Evolutionary conservation across 768 basidiomycete genomes (phyloP), one percentile per base, ranked within the genome.

Genomic region (Kwoniella sp.): DNA sequence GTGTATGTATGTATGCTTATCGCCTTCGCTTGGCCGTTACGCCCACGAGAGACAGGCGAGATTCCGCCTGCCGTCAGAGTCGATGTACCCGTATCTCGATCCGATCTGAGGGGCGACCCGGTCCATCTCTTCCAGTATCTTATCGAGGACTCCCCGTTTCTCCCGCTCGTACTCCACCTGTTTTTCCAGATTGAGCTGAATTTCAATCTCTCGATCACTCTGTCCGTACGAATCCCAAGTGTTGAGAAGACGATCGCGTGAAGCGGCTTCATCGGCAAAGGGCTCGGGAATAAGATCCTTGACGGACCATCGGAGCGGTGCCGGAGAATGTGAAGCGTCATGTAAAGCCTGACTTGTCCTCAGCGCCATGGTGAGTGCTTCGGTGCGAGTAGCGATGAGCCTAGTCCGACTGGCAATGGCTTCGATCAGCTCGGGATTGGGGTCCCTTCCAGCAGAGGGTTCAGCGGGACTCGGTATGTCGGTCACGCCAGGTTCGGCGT

Each of bases 41-140:
- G 81, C 96, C 94, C 29, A 98, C 86, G 59, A 97, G 86, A 74
- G 97, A 73, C 48, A 98, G 84, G 78, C 96, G 93, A 28, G 68
- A 60, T 28, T 69, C 66, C 37, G 54, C 31, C 62, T 29, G 2
- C 63, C 63, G 1, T 53, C 38, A 11, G 3, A n/a, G 26, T 41
- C 63, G 0, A 65, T 59, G 28, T 26, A 51, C 8, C 50, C 57
- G 34, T 58, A 65, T 11, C 51, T 31, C 34, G 30, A 11, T 3
- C 45, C 53, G 11, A 65, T 13, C 22, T 9, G 23, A 20, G 63
- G 57, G 12, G 28, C 47, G 23, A 22, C 26, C 38, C 30, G 28
- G 26, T 65, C 63, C 28, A 65, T 15, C 22, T 38, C 63, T 26
- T 3, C 38, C 13, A 63, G 8, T 2, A 65, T 55, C 22, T 55